Conservation (phyloP, 2,329 filamentous ascomycete genomes). For the Penicillium sp. region DNA sequence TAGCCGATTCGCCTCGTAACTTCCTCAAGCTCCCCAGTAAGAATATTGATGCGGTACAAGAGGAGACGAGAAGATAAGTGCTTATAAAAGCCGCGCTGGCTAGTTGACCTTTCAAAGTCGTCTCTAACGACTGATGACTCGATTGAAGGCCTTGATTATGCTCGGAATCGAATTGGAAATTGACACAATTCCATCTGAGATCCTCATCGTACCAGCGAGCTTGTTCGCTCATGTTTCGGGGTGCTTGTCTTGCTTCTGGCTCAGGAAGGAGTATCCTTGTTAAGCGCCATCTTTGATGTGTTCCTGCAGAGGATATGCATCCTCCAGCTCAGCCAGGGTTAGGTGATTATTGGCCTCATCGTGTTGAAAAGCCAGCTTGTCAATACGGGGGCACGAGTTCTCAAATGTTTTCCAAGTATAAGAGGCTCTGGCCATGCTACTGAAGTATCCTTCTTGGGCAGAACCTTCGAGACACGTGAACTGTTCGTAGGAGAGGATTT, state of each 20-base stretch:
- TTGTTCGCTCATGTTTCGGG: not conserved
- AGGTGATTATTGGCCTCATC: slow-evolving; percentile 5
- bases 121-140: not conserved
- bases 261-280: not conserved
- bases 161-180: slow-evolving; percentile 1
- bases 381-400: not conserved
- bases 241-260: not conserved
- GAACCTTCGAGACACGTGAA: not conserved
- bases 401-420: not conserved
- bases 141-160: not conserved
- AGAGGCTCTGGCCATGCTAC: not conserved
- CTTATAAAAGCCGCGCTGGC: not conserved
- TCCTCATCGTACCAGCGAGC: not conserved
- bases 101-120: not conserved
- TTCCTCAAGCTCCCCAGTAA: not conserved
- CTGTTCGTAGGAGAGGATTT: not conserved
- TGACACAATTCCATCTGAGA: slow-evolving; percentile 6
- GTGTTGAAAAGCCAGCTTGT: slow-evolving; percentile 3
- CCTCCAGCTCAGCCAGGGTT: not conserved
- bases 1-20: too few species aligned
- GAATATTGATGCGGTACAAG: slow-evolving; percentile 3
- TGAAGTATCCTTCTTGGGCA: not conserved
- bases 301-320: not conserved
- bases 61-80: slow-evolving; percentile 3
- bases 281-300: slow-evolving; percentile 2